Evolutionary conservation across 345 rosid genomes (phyloP).

Genomic region (Erucastrum elatum): DNA sequence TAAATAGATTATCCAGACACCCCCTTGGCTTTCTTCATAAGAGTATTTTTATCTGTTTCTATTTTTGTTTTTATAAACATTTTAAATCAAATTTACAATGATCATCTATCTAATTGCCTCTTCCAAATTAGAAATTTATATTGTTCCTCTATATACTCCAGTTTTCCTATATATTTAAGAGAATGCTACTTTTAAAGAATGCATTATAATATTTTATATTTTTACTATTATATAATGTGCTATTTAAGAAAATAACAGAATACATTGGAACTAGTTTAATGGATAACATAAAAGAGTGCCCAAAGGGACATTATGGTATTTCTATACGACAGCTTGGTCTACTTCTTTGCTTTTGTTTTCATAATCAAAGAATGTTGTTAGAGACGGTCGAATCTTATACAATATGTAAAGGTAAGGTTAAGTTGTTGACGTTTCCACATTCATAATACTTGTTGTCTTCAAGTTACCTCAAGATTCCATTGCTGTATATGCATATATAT

Average conservation of each 20-base stretch:
- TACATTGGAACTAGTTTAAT: background rate
- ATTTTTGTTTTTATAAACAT: background rate
- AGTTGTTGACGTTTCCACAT: constrained; percentile 47
- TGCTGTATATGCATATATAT: background rate
- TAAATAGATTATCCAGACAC: background rate
- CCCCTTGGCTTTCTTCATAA: background rate
- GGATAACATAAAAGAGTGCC: background rate
- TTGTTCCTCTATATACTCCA: background rate
- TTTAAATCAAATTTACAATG: background rate
- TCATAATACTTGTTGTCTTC: constrained; percentile 48
- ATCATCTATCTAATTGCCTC: background rate
- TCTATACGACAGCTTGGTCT: background rate
- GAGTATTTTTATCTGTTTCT: background rate
- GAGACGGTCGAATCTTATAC: constrained; percentile 29
- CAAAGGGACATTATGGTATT: background rate
- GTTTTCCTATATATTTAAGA: background rate
- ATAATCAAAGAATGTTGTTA: constrained; percentile 7
- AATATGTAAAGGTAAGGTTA: constrained; percentile 32
- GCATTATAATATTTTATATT: background rate
- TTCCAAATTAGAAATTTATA: too few species aligned
- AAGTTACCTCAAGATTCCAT: constrained; percentile 42
- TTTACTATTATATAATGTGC: background rate
- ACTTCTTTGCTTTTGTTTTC: constrained; percentile 16
- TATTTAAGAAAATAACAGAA: background rate
- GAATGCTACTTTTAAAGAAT: background rate